These are phyloP conservation scores for Candida suzukii DNA, from an alignment of 805 yeast genomes.

Conservation along the genomic window DNA sequence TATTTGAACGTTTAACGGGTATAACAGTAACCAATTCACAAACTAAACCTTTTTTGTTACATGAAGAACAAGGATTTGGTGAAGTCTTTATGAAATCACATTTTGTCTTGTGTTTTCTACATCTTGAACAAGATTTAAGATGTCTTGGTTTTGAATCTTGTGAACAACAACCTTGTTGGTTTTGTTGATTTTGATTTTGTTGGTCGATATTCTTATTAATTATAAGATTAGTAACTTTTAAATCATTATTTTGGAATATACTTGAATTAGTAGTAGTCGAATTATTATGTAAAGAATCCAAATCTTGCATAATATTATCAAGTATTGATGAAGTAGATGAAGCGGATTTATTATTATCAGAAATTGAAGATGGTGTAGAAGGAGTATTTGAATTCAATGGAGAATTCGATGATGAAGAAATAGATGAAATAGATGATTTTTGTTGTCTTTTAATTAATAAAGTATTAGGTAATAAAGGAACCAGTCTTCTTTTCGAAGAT, in stretches of 20 bases:
- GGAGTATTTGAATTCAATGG: too few relatives aligned
- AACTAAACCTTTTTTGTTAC: constrained; percentile 40
- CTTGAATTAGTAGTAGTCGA: not conserved
- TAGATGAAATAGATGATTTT: not conserved
- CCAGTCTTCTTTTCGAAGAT: constrained; percentile 15
- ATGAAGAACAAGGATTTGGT: constrained; percentile 53
- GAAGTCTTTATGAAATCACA: constrained; percentile 48
- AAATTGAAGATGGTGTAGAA: too few relatives aligned
- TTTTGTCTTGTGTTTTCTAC: constrained; percentile 60
- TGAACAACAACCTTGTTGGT: too few relatives aligned
- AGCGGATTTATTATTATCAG: too few relatives aligned
- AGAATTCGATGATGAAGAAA: too few relatives aligned
- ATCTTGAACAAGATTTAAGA: constrained; percentile 53
- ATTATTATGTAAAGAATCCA: too few relatives aligned
- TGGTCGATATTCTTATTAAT: constrained; percentile 16
- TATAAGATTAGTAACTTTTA: constrained; percentile 12
- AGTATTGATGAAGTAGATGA: too few relatives aligned
- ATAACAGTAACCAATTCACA: constrained; percentile 52
- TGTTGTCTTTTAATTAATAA: constrained; percentile 8
- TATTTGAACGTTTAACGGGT: constrained; percentile 41
- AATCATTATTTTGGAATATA: not conserved
- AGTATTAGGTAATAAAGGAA: constrained; percentile 20
- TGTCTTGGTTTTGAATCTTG: constrained; percentile 28
- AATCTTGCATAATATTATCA: too few relatives aligned
- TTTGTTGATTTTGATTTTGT: constrained; percentile 4